Evolutionary conservation across 2,329 filamentous ascomycete genomes (phyloP), one percentile per base, ranked within the genome.

Genomic region (Pseudogymnoascus sp.): DNA sequence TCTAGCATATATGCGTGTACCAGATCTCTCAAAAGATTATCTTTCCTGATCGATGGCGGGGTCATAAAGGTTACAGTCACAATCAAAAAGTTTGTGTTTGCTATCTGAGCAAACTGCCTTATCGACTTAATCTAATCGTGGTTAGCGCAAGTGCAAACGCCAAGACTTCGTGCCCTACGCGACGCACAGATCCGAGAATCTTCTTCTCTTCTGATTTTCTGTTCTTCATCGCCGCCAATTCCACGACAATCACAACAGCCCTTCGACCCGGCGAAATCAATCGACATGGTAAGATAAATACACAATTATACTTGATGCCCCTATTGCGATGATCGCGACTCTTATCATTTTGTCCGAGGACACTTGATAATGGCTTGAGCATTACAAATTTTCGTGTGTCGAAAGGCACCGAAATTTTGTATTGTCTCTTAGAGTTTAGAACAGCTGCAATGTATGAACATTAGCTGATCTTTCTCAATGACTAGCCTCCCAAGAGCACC

Each of bases 401-500:
- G 68, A 61, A 71, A 72, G 71, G 70, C 43, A 54, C 25, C 47
- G 47, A 54, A 25, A 54, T 69, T 67, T 69, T 60, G 22, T 67
- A 63, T 69, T 57, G 79, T 83, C 88, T 94, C 90, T 81, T 95
- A 95, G 91, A 96, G 91, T 88, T 89, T 80, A 88, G 86, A 88
- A 86, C 89, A 91, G 88, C 83, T 75, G 78, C 82, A 81, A 80
- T 86, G 86, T 83, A 82, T 87, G 87, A 84, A 87, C 85, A 86
- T 82, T 84, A 79, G 33, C 36, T 58, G 36, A 39, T 83, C 79
- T 78, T 60, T 41, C 58, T 60, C 39, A 50, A 60, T 43, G 37
- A 60, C 37, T 39, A 97, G 94, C 91, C 94, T 89, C 90, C 93
- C 78, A 99, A 97, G 84, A 77, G 83, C 75, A 92, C 92, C 85